Evolutionary conservation across 257 asterid genomes (phyloP), one percentile per base, ranked within the genome.

Genomic region (Nicotiana paniculata): DNA sequence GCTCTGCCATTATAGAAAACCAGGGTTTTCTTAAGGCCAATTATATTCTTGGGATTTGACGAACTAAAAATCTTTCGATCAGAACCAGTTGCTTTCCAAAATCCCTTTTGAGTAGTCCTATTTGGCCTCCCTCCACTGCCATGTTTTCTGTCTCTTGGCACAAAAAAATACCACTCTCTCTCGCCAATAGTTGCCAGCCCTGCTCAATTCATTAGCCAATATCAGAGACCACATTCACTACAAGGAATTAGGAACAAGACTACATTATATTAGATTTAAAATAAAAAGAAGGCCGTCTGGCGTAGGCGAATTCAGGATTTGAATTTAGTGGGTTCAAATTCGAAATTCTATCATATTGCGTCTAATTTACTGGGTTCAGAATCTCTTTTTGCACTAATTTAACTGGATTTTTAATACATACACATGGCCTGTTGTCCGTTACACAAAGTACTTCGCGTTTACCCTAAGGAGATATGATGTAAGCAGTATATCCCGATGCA

Each of bases 31-130:
- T 87, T 93, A 0, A 91, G 81, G 5, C 96, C 97, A 39, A 91
- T 61, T 76, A 86, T 43, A 77, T 75, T 89, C 85, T 85, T 91
- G 5, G 96, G 89, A 17, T 90, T 85, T 24, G 91, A 84, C 2
- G 46, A 4, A 85, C 91, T 86, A 35, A 66, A 57, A 10, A 91
- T 89, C 67, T 79, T 89, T 0, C 94, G 82, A 86, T 93, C 97
- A 4, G 97, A 91, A 15, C 97, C 97, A 2, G 95, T 93, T 8
- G 96, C 96, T 87, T 93, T 91, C 97, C 97, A 93, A 67, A 91
- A 91, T 24, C 97, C 97, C 10, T 62, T 80, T 74, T 81, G 83
- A 4, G 97, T 93, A 1, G 95, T 93, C 43, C 97, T 86, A 58
- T 90, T 93, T 0, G 97, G 97, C 84, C 96, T 83, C 28, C 97